Conservation (phyloP, 2,329 filamentous ascomycete genomes). For the Penicillium sp. region DNA sequence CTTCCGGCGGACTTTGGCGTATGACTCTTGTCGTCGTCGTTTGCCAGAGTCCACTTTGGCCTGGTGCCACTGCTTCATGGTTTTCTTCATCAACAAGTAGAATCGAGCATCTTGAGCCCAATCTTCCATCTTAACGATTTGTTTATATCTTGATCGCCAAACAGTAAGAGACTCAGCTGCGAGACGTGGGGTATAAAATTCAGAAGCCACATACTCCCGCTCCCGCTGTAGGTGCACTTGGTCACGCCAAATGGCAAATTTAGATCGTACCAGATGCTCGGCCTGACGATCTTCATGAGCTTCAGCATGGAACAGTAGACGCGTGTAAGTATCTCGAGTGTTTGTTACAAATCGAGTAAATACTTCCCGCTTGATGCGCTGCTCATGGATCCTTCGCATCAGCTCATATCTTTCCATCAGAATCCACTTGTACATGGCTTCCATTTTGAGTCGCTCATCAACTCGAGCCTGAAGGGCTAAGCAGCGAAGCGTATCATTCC, state of each 20-base stretch:
- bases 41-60: constrained; percentile 53
- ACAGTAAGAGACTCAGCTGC: constrained; percentile 41
- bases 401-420: constrained; percentile 49
- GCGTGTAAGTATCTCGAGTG: constrained; percentile 38
- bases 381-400: constrained; percentile 41
- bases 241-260: constrained; percentile 40
- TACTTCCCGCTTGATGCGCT: constrained; percentile 39
- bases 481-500: constrained; percentile 62
- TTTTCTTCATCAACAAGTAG: constrained; percentile 54
- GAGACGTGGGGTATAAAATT: constrained; percentile 46
- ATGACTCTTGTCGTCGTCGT: constrained; percentile 55
- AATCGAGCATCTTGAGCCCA: constrained; percentile 58
- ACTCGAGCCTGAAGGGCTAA: constrained; percentile 54
- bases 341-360: constrained; percentile 44
- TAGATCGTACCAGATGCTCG: constrained; percentile 35
- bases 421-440: constrained; percentile 63
- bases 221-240: constrained; percentile 41
- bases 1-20: constrained; percentile 53
- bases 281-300: constrained; percentile 35
- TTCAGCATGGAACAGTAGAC: constrained; percentile 39
- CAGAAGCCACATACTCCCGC: constrained; percentile 42
- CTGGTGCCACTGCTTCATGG: constrained; percentile 53
- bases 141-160: constrained; percentile 40
- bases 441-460: constrained; percentile 55
- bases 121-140: constrained; percentile 49